Base-by-base conservation (phyloP, 2,329 filamentous ascomycete species). In the Beauveria rudraprayagi region DNA sequence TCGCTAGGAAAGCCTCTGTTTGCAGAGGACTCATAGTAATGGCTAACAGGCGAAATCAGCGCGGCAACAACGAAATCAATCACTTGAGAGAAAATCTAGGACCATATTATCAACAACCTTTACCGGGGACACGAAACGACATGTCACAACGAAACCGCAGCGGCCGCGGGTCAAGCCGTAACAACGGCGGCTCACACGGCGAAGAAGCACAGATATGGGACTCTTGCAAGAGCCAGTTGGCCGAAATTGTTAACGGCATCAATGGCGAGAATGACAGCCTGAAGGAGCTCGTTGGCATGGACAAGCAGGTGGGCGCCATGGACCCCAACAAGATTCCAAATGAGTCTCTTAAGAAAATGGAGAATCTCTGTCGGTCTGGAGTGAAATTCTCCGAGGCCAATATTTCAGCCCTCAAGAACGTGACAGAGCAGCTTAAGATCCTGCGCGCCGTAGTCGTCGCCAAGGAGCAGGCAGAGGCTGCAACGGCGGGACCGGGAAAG, bases 141-240 rank as follows among this genome's bases (percentile, higher is more conserved):
- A 78, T 78, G 76, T 77, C 76, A 48, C 76, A 78, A 67, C 72
- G 76, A 63, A 77, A 76, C 63, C 75, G 77, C 60, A 77, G 75
- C 66, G 75, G 75, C 56, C 76, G 76, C 63, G 76, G 75, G 44
- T 76, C 74, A 46, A 76, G 75, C 68, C 73, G 76, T 47, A 78
- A 76, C 68, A 77, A 76, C 53, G 75, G 75, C 28, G 72, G 74
- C 63, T 66, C 71, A 8, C 74, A 76, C 37, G 77, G 77, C 30
- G 77, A 79, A 64, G 77, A 79, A 65, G 73, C 71, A 9, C 70
- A 75, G 52, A 72, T 78, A 6, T 79, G 77, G 77, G 75, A 78
- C 40, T 65, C 68, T 1, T 74, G 71, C 66, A 77, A 77, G 62
- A 67, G 66, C 4, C 73, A 76, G 52, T 67, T 78, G 34, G 66